Base-by-base conservation (phyloP, 345 rosid species). In the Sapria himalayana region DNA sequence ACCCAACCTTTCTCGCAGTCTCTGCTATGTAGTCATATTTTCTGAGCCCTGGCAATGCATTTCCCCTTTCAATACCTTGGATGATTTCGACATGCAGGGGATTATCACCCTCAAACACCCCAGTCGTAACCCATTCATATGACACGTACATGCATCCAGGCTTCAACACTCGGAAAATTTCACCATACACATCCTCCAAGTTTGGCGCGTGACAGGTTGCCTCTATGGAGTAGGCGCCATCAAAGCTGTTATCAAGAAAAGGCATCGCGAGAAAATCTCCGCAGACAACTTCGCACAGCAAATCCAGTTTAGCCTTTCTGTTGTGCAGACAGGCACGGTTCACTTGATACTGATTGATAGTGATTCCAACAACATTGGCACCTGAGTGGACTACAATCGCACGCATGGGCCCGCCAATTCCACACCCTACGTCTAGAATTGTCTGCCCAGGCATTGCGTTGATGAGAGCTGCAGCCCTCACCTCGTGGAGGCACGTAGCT, bases 151-250 rank as follows among this genome's bases (percentile, higher is more conserved):
- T 25, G 17, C 77, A 40, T 50, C 97, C 97, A 0, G 97, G 97
- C 57, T 78, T 86, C 46, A 86, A 37, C 4, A 86, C 89, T 25
- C 97, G 63, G 27, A 51, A 70, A 25, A 86, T 49, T 81, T 86
- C 97, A 2, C 70, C 60, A 50, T 86, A 81, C 1, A 86, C 92
- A 19, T 81, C 92, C 16, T 81, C 92, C 1, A 86, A 67, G 50
- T 68, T 68, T 3, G 97, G 97, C 60, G 97, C 94, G 75, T 89
- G 98, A 29, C 98, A 89, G 1, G 98, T 89, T 2, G 98, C 98
- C 37, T 89, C 98, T 19, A 89, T 82, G 0, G 98, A 72, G 76
- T 82, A 89, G 33, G 95, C 95, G 33, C 95, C 98, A 54, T 89
- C 94, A 66, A 82, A 89, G 59, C 67, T 69, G 61, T 44, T 42